Base-by-base conservation (phyloP, 164 flowering plant species). In the Annona squamosa region DNA sequence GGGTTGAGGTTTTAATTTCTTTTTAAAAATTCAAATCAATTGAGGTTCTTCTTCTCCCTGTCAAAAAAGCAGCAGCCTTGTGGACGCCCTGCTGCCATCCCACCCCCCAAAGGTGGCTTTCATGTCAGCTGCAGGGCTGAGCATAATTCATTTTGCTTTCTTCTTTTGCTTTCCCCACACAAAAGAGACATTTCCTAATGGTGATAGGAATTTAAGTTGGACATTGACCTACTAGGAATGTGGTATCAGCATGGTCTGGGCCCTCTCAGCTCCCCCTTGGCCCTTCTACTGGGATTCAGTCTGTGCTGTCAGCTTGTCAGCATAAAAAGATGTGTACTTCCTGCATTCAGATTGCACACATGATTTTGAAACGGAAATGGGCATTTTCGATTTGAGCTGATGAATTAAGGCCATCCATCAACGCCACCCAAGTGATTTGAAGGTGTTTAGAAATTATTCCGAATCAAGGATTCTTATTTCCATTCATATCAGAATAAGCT, bases 191-290 rank as follows among this genome's bases (percentile, higher is more conserved):
- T 56, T 52, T 52, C 37, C 44, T 19, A 43, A 3, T 62, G 48
- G 65, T 10, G n/a, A 62, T 45, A 44, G 48, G 46, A 52, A 12
- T 52, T 52, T 52, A 12, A 52, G 59, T 52, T 52, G 18, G 67
- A 46, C 42, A 62, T 71, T 71, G 73, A 62, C 73, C 45, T 71
- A 48, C 71, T 18, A 45, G 17, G 67, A 71, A 61, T 12, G 59
- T 52, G 59, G 13, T 16, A 52, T 16, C 9, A 52, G 13, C 59
- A 52, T 2, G 59, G 59, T 9, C 59, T 52, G 59, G 59, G 3
- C 59, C 59, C 59, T 52, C 59, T 52, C 59, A 52, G 59, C 37
- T 26, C 37, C 37, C 37, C 37, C 37, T 26, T 52, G 59, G 59
- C 13, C 59, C 59, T 52, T 52, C 57, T 5, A 48, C 12, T 48